phyloP scores from a whole-genome alignment of 2,329 filamentous ascomycete species.

The Aspergillus quadricinctus region DNA sequence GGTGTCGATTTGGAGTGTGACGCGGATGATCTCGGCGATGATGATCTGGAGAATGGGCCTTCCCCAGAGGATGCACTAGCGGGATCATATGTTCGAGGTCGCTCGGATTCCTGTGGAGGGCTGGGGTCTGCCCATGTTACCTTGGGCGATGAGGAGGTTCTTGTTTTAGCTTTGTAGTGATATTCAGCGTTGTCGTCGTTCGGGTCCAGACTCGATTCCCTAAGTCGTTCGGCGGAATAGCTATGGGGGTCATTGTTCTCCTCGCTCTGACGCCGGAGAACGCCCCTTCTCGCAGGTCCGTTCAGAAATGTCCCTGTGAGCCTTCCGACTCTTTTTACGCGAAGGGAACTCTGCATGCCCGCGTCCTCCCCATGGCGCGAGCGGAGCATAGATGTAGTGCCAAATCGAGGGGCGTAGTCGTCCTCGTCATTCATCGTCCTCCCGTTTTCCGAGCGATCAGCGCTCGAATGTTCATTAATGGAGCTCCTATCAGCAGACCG shows the following conservation, averaged over 20 bases:
- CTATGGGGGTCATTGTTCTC: slow-evolving; percentile 51
- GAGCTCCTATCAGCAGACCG: slow-evolving; percentile 28
- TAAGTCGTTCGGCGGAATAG: slow-evolving; percentile 24
- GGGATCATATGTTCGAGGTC: slow-evolving; percentile 20
- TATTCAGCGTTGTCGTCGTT: slow-evolving; percentile 26
- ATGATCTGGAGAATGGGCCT: slow-evolving; percentile 29
- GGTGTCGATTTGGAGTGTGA: slow-evolving; percentile 38
- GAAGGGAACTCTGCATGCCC: slow-evolving; percentile 67
- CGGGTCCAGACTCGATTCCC: slow-evolving; percentile 26
- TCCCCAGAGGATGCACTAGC: slow-evolving; percentile 18
- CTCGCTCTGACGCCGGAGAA: slow-evolving; percentile 58
- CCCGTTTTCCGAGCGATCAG: slow-evolving; percentile 31
- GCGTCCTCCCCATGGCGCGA: slow-evolving; percentile 56
- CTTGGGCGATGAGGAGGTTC: slow-evolving; percentile 28
- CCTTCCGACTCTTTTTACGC: slow-evolving; percentile 72
- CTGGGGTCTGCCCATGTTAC: slow-evolving; percentile 35
- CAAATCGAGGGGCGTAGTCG: slow-evolving; percentile 28
- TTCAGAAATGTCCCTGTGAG: slow-evolving; percentile 73
- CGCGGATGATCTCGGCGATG: slow-evolving; percentile 32
- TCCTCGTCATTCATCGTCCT: slow-evolving; percentile 30
- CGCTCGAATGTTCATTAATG: slow-evolving; percentile 29
- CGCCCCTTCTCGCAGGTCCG: slow-evolving; percentile 71
- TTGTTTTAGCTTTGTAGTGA: slow-evolving; percentile 18
- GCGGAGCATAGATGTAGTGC: slow-evolving; percentile 35
- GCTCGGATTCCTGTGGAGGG: slow-evolving; percentile 20